These are phyloP conservation scores for Leucaena leucocephala DNA, from an alignment of 306 rosid species.

Conservation along the genomic window DNA sequence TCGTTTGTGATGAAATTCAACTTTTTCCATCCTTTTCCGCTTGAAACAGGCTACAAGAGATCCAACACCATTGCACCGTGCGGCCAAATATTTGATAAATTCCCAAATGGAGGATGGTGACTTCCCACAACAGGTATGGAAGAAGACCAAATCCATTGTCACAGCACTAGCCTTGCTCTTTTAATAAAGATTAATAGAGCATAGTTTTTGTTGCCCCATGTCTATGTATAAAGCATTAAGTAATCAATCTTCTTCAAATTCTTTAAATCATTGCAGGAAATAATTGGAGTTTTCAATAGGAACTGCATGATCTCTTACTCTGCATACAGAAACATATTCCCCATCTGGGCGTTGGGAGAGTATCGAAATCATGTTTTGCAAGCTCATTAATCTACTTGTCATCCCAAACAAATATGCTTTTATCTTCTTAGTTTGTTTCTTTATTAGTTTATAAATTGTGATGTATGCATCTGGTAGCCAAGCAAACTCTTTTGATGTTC, in stretches of 20 bases:
- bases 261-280: constrained; percentile 55
- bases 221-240: not conserved
- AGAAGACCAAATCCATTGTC: not conserved
- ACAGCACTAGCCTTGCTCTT: not conserved
- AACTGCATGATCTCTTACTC: constrained; percentile 86
- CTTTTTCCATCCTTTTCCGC: not conserved
- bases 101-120: constrained; percentile 86
- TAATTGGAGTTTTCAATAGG: constrained; percentile 86
- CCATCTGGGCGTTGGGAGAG: constrained; percentile 92
- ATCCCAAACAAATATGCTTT: constrained; percentile 6
- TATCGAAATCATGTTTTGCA: constrained; percentile 56
- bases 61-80: constrained; percentile 70
- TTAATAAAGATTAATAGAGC: not conserved
- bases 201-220: constrained; percentile 3
- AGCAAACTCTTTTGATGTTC: constrained; percentile 10
- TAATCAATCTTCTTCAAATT: constrained; percentile 1
- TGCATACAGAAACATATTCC: constrained; percentile 84
- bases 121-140: constrained; percentile 83
- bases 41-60: constrained; percentile 72
- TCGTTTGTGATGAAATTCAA: not conserved
- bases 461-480: constrained; percentile 23
- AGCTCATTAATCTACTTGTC: constrained; percentile 29
- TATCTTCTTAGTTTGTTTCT: not conserved
- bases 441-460: not conserved
- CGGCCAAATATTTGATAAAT: constrained; percentile 73